These are phyloP conservation scores for Leptodermis oblonga DNA, from an alignment of 257 asterid genomes.

Conservation along the genomic window DNA sequence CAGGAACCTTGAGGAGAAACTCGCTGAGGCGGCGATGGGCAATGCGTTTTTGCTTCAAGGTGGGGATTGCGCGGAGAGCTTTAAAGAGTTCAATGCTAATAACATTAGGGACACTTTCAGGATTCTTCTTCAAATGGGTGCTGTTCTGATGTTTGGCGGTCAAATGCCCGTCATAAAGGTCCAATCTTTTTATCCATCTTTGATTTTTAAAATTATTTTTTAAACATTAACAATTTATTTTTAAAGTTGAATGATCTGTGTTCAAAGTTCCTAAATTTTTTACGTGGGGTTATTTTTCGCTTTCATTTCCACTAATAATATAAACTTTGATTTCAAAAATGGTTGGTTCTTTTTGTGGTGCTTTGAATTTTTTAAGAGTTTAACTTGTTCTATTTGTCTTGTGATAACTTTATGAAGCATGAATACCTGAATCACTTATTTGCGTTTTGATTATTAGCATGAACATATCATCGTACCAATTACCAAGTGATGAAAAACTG, in stretches of 20 bases:
- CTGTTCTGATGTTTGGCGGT: slow-evolving; percentile 75
- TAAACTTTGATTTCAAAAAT: background rate
- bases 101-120: slow-evolving; percentile 79
- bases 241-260: background rate
- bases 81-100: slow-evolving; percentile 70
- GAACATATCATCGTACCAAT: background rate
- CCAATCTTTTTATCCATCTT: background rate
- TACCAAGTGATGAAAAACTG: background rate
- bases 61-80: slow-evolving; percentile 90
- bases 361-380: background rate
- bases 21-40: slow-evolving; percentile 78
- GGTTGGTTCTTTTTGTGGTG: background rate
- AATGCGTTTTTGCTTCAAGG: slow-evolving; percentile 74
- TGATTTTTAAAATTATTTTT: background rate
- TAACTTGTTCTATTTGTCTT: background rate
- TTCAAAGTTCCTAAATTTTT: background rate
- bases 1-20: slow-evolving; percentile 59
- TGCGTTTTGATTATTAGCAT: background rate
- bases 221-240: too few relatives aligned
- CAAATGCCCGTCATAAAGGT: slow-evolving; percentile 80
- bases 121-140: slow-evolving; percentile 77
- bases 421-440: too few relatives aligned
- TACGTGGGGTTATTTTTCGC: background rate
- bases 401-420: background rate
- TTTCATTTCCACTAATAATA: background rate